Conservation (phyloP, 2,329 filamentous ascomycete genomes). For the Trichophyton verrucosum region DNA sequence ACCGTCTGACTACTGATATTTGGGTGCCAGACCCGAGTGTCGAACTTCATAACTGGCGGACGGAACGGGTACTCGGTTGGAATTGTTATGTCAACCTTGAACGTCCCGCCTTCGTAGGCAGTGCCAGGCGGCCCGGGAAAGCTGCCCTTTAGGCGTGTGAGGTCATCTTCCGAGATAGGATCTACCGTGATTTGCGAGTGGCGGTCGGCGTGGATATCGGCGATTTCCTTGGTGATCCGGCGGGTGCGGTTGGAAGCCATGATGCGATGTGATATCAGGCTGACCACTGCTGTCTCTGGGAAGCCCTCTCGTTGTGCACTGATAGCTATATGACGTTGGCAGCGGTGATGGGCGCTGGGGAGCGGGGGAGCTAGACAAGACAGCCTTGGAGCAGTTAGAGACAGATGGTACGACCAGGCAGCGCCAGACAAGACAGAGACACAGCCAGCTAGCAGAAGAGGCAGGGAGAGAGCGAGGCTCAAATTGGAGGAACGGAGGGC, state of each 20-base stretch:
- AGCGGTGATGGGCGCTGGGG: neutral
- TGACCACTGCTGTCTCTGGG: neutral
- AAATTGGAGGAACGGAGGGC: neutral
- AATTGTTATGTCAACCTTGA: conserved; percentile 71
- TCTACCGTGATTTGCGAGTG: conserved; percentile 64
- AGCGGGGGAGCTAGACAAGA: neutral
- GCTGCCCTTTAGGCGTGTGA: conserved; percentile 70
- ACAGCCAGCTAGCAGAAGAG: neutral
- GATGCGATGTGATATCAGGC: neutral
- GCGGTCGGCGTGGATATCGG: conserved; percentile 47
- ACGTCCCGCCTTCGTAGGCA: conserved; percentile 80
- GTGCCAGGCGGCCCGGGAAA: conserved; percentile 85
- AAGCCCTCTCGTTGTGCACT: neutral
- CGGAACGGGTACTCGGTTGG: conserved; percentile 87
- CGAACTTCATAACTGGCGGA: conserved; percentile 79
- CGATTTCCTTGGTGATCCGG: conserved; percentile 41
- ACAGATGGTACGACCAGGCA: neutral
- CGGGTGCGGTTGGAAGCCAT: conserved; percentile 48
- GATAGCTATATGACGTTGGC: neutral
- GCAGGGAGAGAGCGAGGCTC: neutral
- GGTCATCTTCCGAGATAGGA: conserved; percentile 51
- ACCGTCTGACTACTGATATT: conserved; percentile 93
- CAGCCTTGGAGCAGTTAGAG: neutral
- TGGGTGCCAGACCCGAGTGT: conserved; percentile 92
- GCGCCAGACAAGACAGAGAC: neutral